Percentiles rank a stretch among this genome's conserved stretches.
Evolutionary conservation across 148 eudicot species (phyloP).

Genomic region (Fagopyrum tataricum): DNA sequence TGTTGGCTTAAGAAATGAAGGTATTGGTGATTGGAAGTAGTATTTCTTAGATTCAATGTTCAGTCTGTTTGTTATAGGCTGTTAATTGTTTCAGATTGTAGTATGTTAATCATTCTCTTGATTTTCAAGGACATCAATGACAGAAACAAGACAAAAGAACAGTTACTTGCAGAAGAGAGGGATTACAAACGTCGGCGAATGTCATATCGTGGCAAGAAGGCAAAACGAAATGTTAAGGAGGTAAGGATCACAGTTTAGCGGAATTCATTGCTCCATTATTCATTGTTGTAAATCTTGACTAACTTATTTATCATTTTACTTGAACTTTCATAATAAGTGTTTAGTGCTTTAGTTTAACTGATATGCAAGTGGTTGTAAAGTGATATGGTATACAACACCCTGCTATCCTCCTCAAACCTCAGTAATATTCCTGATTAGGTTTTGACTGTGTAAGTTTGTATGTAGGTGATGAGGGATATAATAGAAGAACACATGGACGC

Average conservation of each 20-base stretch:
- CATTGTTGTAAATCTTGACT: neutral
- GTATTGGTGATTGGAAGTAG: neutral
- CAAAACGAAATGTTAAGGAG: slow-evolving; percentile 72
- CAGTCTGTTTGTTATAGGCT: neutral
- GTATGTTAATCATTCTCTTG: neutral
- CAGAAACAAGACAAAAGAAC: slow-evolving; percentile 66
- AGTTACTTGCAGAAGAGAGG: slow-evolving; percentile 95
- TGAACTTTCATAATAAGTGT: neutral
- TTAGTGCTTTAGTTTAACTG: neutral
- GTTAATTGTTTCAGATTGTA: neutral
- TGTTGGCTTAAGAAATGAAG: neutral
- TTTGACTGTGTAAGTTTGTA: neutral
- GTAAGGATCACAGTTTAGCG: slow-evolving; percentile 23
- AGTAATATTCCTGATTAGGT: neutral
- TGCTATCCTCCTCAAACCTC: neutral
- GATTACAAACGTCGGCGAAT: slow-evolving; percentile 94
- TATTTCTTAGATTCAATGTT: neutral
- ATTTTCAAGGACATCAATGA: slow-evolving; percentile 41
- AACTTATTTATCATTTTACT: neutral
- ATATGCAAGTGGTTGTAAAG: neutral
- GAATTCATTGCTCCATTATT: neutral
- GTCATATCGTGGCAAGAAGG: slow-evolving; percentile 97
- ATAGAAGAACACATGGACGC: slow-evolving; percentile 83
- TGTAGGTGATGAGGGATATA: slow-evolving; percentile 78
- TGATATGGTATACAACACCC: neutral